Evolutionary conservation across 192 early-diverging fungal species (phyloP).

Genomic region (Coemansia sp.): DNA sequence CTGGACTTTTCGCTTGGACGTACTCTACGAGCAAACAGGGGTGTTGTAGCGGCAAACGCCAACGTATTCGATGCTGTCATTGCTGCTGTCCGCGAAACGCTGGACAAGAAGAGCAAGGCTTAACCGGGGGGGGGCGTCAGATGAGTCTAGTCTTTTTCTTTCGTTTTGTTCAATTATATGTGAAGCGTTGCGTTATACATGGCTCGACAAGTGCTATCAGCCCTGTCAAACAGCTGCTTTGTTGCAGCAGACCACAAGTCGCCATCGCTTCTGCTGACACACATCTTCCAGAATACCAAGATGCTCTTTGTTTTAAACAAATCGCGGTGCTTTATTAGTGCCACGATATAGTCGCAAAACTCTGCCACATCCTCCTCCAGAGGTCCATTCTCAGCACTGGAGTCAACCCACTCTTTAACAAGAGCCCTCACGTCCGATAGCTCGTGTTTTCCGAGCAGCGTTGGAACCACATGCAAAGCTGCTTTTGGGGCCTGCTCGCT

Average conservation of each 20-base stretch:
- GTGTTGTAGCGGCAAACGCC: constrained; percentile 81
- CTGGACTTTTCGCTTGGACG: constrained; percentile 91
- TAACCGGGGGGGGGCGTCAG: background rate
- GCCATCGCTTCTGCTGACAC: background rate
- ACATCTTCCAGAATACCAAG: constrained; percentile 16
- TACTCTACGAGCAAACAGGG: constrained; percentile 81
- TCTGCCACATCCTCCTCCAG: constrained; percentile 31
- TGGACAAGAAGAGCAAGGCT: constrained; percentile 16
- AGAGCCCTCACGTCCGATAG: constrained; percentile 21
- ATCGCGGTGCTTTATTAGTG: constrained; percentile 23
- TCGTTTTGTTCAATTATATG: background rate
- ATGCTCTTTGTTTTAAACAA: constrained; percentile 17
- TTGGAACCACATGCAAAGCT: constrained; percentile 5
- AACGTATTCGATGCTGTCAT: constrained; percentile 77
- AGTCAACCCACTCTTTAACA: constrained; percentile 26
- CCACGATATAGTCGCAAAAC: constrained; percentile 33
- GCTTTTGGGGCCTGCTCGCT: background rate
- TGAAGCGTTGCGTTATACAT: constrained; percentile 34
- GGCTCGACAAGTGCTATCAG: constrained; percentile 17
- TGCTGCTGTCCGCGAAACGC: constrained; percentile 66
- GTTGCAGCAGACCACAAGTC: constrained; percentile 22
- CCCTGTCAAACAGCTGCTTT: background rate
- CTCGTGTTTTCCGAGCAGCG: constrained; percentile 20
- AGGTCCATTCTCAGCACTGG: constrained; percentile 18
- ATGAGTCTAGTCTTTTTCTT: constrained; percentile 1